Evolutionary conservation across 371 early-diverging fungal genomes (phyloP).

Genomic region (Mortierella sp.): DNA sequence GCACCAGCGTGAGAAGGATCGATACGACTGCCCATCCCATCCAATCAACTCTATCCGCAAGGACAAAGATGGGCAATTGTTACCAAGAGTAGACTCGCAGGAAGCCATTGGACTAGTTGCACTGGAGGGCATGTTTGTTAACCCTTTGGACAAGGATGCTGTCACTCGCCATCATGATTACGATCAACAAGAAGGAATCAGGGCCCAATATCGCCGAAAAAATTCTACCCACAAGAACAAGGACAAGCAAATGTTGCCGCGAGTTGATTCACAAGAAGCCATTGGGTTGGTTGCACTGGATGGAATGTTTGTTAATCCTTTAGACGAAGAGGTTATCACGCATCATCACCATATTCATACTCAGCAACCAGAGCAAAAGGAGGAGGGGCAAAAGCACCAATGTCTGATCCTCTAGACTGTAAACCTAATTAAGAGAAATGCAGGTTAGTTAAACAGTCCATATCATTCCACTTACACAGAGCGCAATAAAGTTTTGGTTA

Average conservation of each 20-base stretch:
- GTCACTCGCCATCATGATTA: neutral
- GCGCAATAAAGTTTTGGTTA: no score
- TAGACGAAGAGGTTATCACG: neutral
- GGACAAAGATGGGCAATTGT: slow-evolving; percentile 6
- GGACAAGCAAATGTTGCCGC: slow-evolving; percentile 8
- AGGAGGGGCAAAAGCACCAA: no score
- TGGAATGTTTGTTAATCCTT: slow-evolving; percentile 39
- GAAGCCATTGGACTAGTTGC: slow-evolving; percentile 53
- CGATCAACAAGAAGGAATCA: neutral
- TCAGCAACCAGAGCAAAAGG: neutral
- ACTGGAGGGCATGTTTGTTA: slow-evolving; percentile 48
- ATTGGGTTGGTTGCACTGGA: slow-evolving; percentile 48
- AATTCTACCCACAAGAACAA: no score
- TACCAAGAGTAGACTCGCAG: slow-evolving; percentile 46
- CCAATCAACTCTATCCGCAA: slow-evolving; percentile 31
- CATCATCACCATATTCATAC: no score
- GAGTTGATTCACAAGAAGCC: slow-evolving; percentile 50
- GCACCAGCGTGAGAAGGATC: slow-evolving; percentile 28
- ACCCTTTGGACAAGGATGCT: slow-evolving; percentile 3
- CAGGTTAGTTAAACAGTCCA: no score
- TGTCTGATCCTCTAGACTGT: no score
- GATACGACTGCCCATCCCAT: slow-evolving; percentile 39
- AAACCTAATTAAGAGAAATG: no score
- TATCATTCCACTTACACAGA: no score
- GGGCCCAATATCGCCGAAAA: no score